Percentiles rank a stretch among this genome's conserved stretches.
Evolutionary conservation across 495 filamentous ascomycete genomes (phyloP).

Genomic region (Antarctomyces pellizariae): DNA sequence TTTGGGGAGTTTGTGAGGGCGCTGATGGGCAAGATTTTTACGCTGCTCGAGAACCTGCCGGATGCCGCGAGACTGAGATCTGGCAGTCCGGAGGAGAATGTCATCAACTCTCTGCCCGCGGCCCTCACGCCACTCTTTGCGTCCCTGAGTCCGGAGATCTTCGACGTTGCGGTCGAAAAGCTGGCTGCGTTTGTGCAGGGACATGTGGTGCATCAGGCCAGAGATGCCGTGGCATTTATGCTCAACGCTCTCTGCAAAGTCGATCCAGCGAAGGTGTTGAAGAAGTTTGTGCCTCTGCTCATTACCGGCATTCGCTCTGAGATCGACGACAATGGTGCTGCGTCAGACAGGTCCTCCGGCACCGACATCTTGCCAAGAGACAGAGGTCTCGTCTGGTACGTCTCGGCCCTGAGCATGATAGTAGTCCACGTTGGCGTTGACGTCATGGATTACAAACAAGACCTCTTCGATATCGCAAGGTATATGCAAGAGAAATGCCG

Average conservation of each 20-base stretch:
- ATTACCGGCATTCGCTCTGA: slow-evolving; percentile 83
- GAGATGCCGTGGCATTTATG: slow-evolving; percentile 97
- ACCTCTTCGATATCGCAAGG: slow-evolving; percentile 73
- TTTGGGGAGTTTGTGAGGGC: slow-evolving; percentile 80
- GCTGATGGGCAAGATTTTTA: slow-evolving; percentile 85
- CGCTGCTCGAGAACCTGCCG: slow-evolving; percentile 80
- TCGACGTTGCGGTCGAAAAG: slow-evolving; percentile 76
- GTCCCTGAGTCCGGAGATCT: slow-evolving; percentile 78
- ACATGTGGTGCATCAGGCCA: slow-evolving; percentile 90
- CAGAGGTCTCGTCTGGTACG: slow-evolving; percentile 82
- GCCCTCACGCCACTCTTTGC: slow-evolving; percentile 80
- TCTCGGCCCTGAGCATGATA: slow-evolving; percentile 96
- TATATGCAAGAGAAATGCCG: slow-evolving; percentile 92
- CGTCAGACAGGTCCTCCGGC: slow-evolving; percentile 79
- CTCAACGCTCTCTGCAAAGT: slow-evolving; percentile 90
- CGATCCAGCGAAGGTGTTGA: slow-evolving; percentile 76
- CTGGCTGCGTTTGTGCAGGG: slow-evolving; percentile 79
- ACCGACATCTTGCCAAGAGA: slow-evolving; percentile 85
- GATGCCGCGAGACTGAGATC: slow-evolving; percentile 69
- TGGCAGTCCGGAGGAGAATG: slow-evolving; percentile 85
- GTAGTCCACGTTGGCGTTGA: slow-evolving; percentile 86
- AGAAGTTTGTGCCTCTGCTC: slow-evolving; percentile 70
- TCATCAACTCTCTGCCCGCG: slow-evolving; percentile 86
- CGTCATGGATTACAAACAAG: slow-evolving; percentile 64
- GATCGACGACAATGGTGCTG: slow-evolving; percentile 93